These are phyloP conservation scores for Cryptosporidium bovis DNA, from an alignment of 169 alveolate genomes.

Conservation along the genomic window DNA sequence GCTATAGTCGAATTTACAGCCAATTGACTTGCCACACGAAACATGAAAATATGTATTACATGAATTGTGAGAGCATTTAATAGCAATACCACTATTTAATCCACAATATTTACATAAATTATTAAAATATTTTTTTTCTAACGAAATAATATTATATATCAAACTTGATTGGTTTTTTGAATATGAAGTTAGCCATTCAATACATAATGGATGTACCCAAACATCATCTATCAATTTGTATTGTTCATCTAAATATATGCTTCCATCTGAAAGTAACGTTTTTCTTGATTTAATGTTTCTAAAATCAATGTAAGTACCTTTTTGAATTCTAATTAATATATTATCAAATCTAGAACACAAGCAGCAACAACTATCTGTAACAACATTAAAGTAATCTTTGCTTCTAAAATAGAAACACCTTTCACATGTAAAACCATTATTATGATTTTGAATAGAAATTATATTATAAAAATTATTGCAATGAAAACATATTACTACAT, in stretches of 20 bases:
- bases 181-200: constrained; percentile 30
- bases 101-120: constrained; percentile 60
- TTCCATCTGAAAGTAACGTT: constrained; percentile 42
- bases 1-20: constrained; percentile 55
- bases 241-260: constrained; percentile 35
- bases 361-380: constrained; percentile 38
- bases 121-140: constrained; percentile 56
- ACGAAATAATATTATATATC: background rate
- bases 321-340: constrained; percentile 16
- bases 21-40: constrained; percentile 60
- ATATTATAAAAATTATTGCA: constrained; percentile 11
- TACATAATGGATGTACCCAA: constrained; percentile 65
- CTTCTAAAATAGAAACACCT: constrained; percentile 18
- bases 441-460: background rate
- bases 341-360: constrained; percentile 66
- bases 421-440: background rate
- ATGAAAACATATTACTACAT: constrained; percentile 18
- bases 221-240: constrained; percentile 10
- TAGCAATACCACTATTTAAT: constrained; percentile 30
- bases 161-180: background rate
- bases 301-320: constrained; percentile 34
- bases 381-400: background rate
- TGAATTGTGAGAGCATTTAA: constrained; percentile 20
- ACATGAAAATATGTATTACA: constrained; percentile 51
- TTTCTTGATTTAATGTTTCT: constrained; percentile 8